Percentiles rank a stretch among this genome's conserved stretches.
These are phyloP conservation scores for Thamnidium elegans DNA, from an alignment of 192 early-diverging fungal genomes.

Conservation along the genomic window DNA sequence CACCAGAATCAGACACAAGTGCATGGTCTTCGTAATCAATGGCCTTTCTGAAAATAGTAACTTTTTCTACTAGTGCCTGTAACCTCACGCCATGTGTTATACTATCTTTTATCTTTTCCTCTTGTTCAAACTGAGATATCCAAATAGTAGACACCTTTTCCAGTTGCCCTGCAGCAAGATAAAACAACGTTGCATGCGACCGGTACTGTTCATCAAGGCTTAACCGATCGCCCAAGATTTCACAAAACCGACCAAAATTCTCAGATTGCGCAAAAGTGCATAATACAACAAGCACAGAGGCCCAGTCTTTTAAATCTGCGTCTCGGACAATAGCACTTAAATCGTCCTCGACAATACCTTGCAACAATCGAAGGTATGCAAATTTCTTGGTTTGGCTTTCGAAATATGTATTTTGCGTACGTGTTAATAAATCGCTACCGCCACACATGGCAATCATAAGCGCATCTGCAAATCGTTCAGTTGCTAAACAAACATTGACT, in stretches of 20 bases:
- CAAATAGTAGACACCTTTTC: slow-evolving; percentile 82
- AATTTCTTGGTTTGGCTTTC: slow-evolving; percentile 60
- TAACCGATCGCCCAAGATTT: slow-evolving; percentile 58
- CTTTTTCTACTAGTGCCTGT: slow-evolving; percentile 83
- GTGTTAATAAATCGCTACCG: slow-evolving; percentile 42
- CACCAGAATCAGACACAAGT: slow-evolving; percentile 22
- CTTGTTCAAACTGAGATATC: slow-evolving; percentile 58
- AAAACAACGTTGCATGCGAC: slow-evolving; percentile 71
- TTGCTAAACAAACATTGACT: slow-evolving; percentile 78
- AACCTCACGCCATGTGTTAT: slow-evolving; percentile 43
- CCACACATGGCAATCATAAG: slow-evolving; percentile 79
- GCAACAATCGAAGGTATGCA: slow-evolving; percentile 79
- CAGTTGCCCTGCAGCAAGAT: slow-evolving; percentile 73
- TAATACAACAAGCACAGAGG: slow-evolving; percentile 87
- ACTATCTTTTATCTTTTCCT: slow-evolving; percentile 23
- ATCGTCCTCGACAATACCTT: slow-evolving; percentile 77
- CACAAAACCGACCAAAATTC: slow-evolving; percentile 67
- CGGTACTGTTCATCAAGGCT: slow-evolving; percentile 19
- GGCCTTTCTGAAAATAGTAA: slow-evolving; percentile 88
- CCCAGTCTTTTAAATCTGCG: slow-evolving; percentile 80
- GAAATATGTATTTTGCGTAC: slow-evolving; percentile 68
- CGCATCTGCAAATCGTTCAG: slow-evolving; percentile 64
- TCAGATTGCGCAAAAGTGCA: slow-evolving; percentile 92
- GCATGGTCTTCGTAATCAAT: slow-evolving; percentile 85
- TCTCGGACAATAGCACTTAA: slow-evolving; percentile 75